phyloP scores from a whole-genome alignment of 371 early-diverging fungal genomes.

The Circinella minor region DNA sequence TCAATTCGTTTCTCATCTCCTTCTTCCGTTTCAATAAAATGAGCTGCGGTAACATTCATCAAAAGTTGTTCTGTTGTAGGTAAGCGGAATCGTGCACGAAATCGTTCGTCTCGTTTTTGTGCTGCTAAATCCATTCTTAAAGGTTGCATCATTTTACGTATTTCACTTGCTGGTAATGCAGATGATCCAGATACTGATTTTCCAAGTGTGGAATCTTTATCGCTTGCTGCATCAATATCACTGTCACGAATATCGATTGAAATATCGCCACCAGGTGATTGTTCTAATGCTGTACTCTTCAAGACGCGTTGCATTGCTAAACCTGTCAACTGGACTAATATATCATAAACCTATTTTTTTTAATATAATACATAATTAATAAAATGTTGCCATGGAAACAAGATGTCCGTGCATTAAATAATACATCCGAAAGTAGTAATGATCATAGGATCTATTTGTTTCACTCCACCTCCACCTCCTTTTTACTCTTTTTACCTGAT shows the following conservation, averaged over 20 bases:
- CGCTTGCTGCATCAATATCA: conserved; percentile 38
- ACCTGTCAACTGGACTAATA: conserved; percentile 88
- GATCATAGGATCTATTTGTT: background rate
- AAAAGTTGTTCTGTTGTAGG: conserved; percentile 70
- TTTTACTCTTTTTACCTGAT: conserved; percentile 56
- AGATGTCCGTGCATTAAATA: no score
- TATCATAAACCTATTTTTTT: conserved; percentile 71
- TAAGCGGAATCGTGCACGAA: conserved; percentile 75
- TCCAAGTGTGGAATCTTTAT: conserved; percentile 12
- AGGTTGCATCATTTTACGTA: conserved; percentile 55
- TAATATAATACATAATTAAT: background rate
- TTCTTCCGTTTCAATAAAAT: conserved; percentile 37
- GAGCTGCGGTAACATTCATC: conserved; percentile 56
- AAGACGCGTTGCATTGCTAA: conserved; percentile 89
- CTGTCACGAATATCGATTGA: conserved; percentile 47
- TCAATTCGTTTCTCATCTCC: conserved; percentile 15
- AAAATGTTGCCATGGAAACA: no score
- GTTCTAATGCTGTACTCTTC: conserved; percentile 77
- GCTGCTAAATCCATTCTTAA: conserved; percentile 61
- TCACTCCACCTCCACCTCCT: background rate
- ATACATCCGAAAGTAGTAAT: background rate
- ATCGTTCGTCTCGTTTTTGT: conserved; percentile 81
- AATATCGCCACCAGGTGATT: conserved; percentile 61
- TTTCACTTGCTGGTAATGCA: conserved; percentile 30
- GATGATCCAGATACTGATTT: no score